phyloP scores from a whole-genome alignment of 1,284 basidiomycete genomes.

The Irpex lacteus region DNA sequence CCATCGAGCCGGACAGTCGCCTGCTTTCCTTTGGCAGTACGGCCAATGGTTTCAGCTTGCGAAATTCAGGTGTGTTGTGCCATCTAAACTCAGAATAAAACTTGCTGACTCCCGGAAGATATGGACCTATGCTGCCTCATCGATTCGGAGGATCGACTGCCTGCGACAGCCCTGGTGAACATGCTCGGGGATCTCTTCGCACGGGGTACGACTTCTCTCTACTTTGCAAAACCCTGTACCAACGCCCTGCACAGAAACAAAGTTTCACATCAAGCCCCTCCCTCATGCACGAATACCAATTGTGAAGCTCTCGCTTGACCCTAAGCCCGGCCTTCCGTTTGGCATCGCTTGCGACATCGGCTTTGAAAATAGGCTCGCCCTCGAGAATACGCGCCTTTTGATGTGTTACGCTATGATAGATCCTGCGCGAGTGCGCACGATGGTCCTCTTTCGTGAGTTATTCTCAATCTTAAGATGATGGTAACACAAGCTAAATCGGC shows the following conservation, averaged over 20 bases:
- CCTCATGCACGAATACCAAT: constrained; percentile 98
- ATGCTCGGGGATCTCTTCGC: constrained; percentile 93
- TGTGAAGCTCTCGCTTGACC: constrained; percentile 92
- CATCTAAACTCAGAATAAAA: too few species aligned
- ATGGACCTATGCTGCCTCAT: constrained; percentile 99
- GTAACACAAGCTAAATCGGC: not conserved
- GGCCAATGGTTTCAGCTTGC: constrained; percentile 90
- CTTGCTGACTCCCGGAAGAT: constrained; percentile 55
- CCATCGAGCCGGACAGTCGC: constrained; percentile 89
- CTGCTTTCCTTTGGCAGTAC: constrained; percentile 94
- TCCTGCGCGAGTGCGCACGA: constrained; percentile 87
- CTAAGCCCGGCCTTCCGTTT: constrained; percentile 84
- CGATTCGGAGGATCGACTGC: constrained; percentile 73
- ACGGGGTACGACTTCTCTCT: constrained; percentile 58
- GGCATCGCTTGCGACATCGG: constrained; percentile 98
- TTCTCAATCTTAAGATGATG: not conserved
- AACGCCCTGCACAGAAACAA: constrained; percentile 67
- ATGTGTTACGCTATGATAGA: constrained; percentile 99
- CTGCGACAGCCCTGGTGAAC: constrained; percentile 89
- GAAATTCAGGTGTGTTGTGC: constrained; percentile 83
- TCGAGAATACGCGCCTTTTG: constrained; percentile 95
- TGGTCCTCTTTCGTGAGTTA: constrained; percentile 91
- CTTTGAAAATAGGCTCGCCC: constrained; percentile 94
- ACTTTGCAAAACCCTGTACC: not conserved
- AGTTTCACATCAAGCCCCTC: constrained; percentile 95